These are phyloP conservation scores for Starmerella asiatica DNA, from an alignment of 805 yeast genomes.

Conservation along the genomic window DNA sequence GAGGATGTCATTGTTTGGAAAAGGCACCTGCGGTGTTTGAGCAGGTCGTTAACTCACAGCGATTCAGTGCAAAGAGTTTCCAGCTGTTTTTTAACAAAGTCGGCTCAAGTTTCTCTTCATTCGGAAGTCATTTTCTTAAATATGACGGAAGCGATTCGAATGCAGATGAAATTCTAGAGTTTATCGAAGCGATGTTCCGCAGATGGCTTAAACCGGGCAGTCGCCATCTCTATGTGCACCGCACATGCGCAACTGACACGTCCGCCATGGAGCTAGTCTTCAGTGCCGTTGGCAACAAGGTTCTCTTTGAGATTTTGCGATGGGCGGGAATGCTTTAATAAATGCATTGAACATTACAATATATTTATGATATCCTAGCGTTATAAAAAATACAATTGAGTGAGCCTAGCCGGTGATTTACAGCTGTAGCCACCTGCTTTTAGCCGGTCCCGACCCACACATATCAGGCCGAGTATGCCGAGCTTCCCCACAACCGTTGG, in stretches of 20 bases:
- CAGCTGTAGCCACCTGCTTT: too few relatives aligned
- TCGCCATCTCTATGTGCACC: constrained; percentile 74
- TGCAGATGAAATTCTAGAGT: constrained; percentile 52
- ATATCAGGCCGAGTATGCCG: too few relatives aligned
- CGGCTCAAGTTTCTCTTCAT: constrained; percentile 51
- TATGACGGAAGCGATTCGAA: constrained; percentile 54
- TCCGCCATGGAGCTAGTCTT: constrained; percentile 79
- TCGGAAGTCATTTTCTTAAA: constrained; percentile 64
- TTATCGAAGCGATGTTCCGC: constrained; percentile 55
- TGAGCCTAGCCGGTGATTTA: too few relatives aligned
- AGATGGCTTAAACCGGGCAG: constrained; percentile 47
- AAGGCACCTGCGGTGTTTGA: constrained; percentile 79
- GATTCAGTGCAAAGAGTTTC: constrained; percentile 79
- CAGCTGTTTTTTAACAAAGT: constrained; percentile 80
- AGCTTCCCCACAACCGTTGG: too few relatives aligned
- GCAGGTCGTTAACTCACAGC: constrained; percentile 65
- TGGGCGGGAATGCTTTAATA: constrained; percentile 19
- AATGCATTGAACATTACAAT: too few relatives aligned
- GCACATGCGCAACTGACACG: constrained; percentile 93
- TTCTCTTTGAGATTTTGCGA: constrained; percentile 61
- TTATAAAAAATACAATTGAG: too few relatives aligned
- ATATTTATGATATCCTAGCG: too few relatives aligned
- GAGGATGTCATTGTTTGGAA: constrained; percentile 87
- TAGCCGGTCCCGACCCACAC: too few relatives aligned
- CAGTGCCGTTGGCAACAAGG: constrained; percentile 83